phyloP scores from a whole-genome alignment of 768 basidiomycete species.

The Lactarius deliciosus region DNA sequence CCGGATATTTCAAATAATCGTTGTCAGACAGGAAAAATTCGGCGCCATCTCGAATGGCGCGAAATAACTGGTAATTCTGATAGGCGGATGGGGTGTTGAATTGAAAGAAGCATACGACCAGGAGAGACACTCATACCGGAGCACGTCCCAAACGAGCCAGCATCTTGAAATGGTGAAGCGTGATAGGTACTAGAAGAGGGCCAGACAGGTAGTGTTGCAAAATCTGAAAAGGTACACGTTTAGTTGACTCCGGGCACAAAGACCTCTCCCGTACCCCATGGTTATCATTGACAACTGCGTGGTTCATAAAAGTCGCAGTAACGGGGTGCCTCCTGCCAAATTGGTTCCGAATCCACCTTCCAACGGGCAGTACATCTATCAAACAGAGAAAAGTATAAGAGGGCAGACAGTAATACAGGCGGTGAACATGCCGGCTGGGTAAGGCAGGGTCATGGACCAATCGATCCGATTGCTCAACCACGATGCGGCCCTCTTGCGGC shows the following conservation, averaged over 20 bases:
- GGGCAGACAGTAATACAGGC: neutral
- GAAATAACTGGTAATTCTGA: slow-evolving; percentile 55
- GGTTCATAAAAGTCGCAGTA: slow-evolving; percentile 68
- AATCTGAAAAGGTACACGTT: slow-evolving; percentile 42
- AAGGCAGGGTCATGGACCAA: slow-evolving; percentile 48
- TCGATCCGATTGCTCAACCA: slow-evolving; percentile 3
- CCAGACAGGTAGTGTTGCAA: slow-evolving; percentile 33
- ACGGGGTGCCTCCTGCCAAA: slow-evolving; percentile 57
- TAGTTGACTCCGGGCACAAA: slow-evolving; percentile 42
- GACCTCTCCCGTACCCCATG: slow-evolving; percentile 36
- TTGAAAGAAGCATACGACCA: neutral
- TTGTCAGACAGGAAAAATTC: slow-evolving; percentile 70
- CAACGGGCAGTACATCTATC: slow-evolving; percentile 56
- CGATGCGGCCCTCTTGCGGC: slow-evolving; percentile 48
- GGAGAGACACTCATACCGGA: slow-evolving; percentile 46
- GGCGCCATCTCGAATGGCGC: slow-evolving; percentile 62
- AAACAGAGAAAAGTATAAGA: slow-evolving; percentile 11
- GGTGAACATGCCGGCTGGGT: slow-evolving; percentile 52
- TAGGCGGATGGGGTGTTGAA: slow-evolving; percentile 1
- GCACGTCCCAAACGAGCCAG: slow-evolving; percentile 63
- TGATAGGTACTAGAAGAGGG: slow-evolving; percentile 56
- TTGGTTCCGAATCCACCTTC: slow-evolving; percentile 56
- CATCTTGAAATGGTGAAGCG: slow-evolving; percentile 74
- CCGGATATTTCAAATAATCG: slow-evolving; percentile 51
- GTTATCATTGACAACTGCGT: slow-evolving; percentile 71